Conservation (phyloP, 768 basidiomycete species). For the Coprinellus micaceus region DNA sequence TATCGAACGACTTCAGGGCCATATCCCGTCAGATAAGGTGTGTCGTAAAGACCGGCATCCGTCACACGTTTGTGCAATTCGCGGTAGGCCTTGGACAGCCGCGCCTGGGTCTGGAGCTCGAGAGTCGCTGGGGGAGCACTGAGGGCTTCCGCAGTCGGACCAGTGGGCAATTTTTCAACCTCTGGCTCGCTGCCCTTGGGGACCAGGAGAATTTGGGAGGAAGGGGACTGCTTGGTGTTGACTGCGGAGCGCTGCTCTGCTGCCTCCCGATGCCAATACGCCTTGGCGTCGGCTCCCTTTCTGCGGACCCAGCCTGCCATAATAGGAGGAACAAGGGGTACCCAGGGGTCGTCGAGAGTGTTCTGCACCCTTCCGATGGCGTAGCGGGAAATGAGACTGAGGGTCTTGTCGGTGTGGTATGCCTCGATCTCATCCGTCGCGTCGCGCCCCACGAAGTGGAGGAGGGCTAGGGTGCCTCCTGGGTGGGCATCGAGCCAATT, state of each 20-base stretch:
- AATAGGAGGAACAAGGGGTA: conserved; percentile 81
- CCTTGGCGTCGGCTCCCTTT: conserved; percentile 29
- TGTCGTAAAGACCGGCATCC: conserved; percentile 81
- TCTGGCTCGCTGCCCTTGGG: conserved; percentile 30
- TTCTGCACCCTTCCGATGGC: conserved; percentile 67
- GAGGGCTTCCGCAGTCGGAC: conserved; percentile 45
- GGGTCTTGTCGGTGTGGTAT: conserved; percentile 68
- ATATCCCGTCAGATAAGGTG: conserved; percentile 82
- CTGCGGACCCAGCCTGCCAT: conserved; percentile 77
- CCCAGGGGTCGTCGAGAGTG: conserved; percentile 54
- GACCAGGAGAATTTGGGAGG: conserved; percentile 63
- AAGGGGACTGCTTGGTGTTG: conserved; percentile 27
- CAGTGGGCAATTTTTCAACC: conserved; percentile 29
- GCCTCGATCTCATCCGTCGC: conserved; percentile 93
- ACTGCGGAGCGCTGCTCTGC: conserved; percentile 32
- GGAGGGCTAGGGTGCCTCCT: conserved; percentile 82
- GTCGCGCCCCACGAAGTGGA: conserved; percentile 94
- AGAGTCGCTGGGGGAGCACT: conserved; percentile 51
- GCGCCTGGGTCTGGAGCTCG: conserved; percentile 54
- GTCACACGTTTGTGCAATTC: conserved; percentile 69
- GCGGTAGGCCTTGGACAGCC: conserved; percentile 76
- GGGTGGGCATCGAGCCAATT: conserved; percentile 87
- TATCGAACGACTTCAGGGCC: conserved; percentile 88
- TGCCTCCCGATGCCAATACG: conserved; percentile 68
- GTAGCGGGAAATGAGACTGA: conserved; percentile 56